Evolutionary conservation across 1,284 basidiomycete species (phyloP).

Genomic region (Gomphus bonarii): DNA sequence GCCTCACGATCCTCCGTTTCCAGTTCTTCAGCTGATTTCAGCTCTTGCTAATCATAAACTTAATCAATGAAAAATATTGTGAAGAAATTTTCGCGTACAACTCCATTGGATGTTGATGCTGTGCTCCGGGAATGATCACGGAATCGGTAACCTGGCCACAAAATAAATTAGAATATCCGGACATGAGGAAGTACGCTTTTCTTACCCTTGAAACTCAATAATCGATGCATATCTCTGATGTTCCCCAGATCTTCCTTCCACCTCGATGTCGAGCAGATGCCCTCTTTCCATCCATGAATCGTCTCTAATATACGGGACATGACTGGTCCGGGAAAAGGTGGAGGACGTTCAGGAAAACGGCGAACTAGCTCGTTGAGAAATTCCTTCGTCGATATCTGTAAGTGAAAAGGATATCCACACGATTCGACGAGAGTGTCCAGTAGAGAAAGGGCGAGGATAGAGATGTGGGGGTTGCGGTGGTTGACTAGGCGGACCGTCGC

Average conservation of each 20-base stretch:
- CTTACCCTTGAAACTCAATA: constrained; percentile 85
- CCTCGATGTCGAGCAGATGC: constrained; percentile 80
- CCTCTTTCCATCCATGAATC: constrained; percentile 93
- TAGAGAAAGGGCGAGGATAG: constrained; percentile 73
- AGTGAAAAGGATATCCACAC: constrained; percentile 94
- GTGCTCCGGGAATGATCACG: constrained; percentile 46
- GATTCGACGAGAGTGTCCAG: constrained; percentile 92
- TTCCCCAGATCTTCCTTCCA: constrained; percentile 97
- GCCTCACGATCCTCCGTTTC: constrained; percentile 94
- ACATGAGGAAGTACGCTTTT: not conserved
- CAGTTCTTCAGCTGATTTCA: constrained; percentile 93
- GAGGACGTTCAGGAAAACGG: constrained; percentile 94
- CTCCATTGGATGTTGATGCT: constrained; percentile 30
- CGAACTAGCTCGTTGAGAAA: constrained; percentile 98
- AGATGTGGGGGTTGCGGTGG: constrained; percentile 84
- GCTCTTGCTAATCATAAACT: constrained; percentile 40
- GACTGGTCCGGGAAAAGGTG: constrained; percentile 87
- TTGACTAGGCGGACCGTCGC: constrained; percentile 75
- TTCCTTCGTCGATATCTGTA: constrained; percentile 98
- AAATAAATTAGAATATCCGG: not conserved
- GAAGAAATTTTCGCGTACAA: constrained; percentile 17
- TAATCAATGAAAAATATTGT: not conserved
- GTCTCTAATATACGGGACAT: constrained; percentile 93
- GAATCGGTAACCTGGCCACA: constrained; percentile 68
- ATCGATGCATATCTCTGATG: constrained; percentile 95